Conservation (phyloP, 192 early-diverging fungal species). For the Hyaloraphidium curvatum region DNA sequence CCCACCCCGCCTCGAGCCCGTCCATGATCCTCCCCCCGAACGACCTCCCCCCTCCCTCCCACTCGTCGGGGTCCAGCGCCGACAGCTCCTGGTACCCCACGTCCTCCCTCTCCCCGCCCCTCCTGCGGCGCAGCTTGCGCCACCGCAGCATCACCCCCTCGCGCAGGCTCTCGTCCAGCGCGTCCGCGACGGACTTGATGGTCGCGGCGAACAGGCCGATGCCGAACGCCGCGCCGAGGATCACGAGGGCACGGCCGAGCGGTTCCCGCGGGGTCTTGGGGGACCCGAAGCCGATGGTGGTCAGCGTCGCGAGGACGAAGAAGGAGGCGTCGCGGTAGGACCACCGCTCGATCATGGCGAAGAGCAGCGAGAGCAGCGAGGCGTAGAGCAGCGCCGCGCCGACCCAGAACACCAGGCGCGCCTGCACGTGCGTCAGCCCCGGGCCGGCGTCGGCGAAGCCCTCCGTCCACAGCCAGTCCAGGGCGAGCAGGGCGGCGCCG, state of each 20-base stretch:
- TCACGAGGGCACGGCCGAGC: background rate
- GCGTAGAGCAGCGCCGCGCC: background rate
- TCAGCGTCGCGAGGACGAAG: background rate
- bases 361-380: background rate
- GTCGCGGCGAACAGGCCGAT: background rate
- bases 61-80: no score
- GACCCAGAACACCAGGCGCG: background rate
- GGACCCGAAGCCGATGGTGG: background rate
- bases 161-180: background rate
- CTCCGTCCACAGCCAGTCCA: conserved; percentile 3
- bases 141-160: background rate
- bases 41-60: no score
- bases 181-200: background rate
- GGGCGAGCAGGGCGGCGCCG: background rate
- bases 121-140: no score
- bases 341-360: background rate
- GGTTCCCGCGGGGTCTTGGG: background rate
- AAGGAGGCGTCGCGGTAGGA: background rate
- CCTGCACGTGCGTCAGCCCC: background rate
- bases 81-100: no score
- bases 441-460: background rate
- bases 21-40: no score
- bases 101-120: no score
- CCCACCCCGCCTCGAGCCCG: no score
- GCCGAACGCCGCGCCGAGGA: background rate